phyloP scores from a whole-genome alignment of 2,329 filamentous ascomycete species.

The Colletotrichum orbiculare region DNA sequence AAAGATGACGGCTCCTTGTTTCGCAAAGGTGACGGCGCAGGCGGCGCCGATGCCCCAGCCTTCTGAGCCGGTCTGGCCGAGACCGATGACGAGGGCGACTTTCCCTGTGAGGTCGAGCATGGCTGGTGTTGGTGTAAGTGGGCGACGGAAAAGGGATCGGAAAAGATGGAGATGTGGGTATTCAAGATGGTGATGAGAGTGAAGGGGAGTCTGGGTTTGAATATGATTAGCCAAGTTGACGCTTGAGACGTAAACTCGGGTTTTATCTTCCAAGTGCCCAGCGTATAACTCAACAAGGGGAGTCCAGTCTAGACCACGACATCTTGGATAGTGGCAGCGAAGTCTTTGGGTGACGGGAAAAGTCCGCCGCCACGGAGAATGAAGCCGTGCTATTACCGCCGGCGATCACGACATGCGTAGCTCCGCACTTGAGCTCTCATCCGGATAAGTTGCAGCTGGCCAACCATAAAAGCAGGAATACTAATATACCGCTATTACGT shows the following conservation, averaged over 20 bases:
- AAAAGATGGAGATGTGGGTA: constrained; percentile 3
- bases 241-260: background rate
- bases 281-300: no score
- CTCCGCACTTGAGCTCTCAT: constrained; percentile 16
- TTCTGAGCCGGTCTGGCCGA: constrained; percentile 55
- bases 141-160: constrained; percentile 8
- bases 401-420: constrained; percentile 35
- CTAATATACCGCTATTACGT: constrained; percentile 11
- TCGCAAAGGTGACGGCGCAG: constrained; percentile 58
- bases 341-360: constrained; percentile 4
- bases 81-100: constrained; percentile 57
- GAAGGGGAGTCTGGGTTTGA: background rate
- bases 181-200: background rate
- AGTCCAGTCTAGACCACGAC: no score
- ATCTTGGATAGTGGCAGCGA: background rate
- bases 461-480: constrained; percentile 28
- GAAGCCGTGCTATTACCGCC: constrained; percentile 23
- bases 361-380: constrained; percentile 21
- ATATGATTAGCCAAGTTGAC: background rate
- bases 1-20: constrained; percentile 60
- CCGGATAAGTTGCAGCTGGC: constrained; percentile 19
- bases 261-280: background rate
- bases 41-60: constrained; percentile 64
- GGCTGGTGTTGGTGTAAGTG: constrained; percentile 1
- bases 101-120: constrained; percentile 52